phyloP scores from a whole-genome alignment of 345 rosid genomes.

The Eucalyptus sideroxylon region DNA sequence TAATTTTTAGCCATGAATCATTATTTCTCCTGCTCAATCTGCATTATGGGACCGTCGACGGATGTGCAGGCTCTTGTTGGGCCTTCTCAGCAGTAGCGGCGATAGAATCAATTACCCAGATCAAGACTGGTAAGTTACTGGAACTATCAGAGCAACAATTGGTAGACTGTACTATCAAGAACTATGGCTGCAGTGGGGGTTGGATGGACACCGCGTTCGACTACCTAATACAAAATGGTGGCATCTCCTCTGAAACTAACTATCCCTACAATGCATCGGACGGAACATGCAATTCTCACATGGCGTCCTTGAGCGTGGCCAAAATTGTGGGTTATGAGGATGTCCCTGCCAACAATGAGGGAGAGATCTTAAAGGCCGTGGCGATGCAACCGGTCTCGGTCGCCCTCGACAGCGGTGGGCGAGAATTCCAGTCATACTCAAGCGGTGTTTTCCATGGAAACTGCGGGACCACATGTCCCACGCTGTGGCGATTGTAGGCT shows the following conservation, averaged over 20 bases:
- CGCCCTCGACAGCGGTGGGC: constrained; percentile 4
- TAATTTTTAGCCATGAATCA: background rate
- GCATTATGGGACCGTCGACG: background rate
- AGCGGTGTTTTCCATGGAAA: constrained; percentile 27
- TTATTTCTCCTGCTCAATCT: background rate
- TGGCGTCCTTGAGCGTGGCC: background rate
- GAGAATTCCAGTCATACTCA: constrained; percentile 14
- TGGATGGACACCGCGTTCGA: constrained; percentile 21
- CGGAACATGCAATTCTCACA: constrained; percentile 12
- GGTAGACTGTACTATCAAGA: constrained; percentile 24
- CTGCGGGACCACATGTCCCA: constrained; percentile 27
- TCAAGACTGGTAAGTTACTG: constrained; percentile 25
- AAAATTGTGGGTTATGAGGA: constrained; percentile 18
- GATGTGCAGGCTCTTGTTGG: constrained; percentile 45
- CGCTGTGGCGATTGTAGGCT: constrained; percentile 42
- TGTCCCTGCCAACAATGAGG: constrained; percentile 27
- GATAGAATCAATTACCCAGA: constrained; percentile 28
- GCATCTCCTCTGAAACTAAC: constrained; percentile 28
- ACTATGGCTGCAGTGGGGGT: constrained; percentile 39
- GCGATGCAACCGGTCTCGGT: constrained; percentile 47
- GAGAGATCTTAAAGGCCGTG: constrained; percentile 34
- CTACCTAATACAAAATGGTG: constrained; percentile 22
- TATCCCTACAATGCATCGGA: constrained; percentile 31
- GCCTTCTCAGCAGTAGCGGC: constrained; percentile 60
- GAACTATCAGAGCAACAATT: constrained; percentile 56